phyloP scores from a whole-genome alignment of 192 early-diverging fungal genomes.

The Pilaira anomala region DNA sequence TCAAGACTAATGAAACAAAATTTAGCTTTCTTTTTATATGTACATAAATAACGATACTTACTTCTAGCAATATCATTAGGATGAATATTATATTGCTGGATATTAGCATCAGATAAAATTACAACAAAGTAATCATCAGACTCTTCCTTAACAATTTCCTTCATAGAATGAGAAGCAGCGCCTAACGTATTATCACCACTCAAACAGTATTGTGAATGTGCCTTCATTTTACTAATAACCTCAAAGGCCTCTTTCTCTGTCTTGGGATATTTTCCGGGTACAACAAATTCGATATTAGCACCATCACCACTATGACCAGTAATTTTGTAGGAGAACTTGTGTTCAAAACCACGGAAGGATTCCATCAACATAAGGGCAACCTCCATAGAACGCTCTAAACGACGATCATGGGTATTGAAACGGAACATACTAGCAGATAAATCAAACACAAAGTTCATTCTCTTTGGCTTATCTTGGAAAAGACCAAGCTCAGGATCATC shows the following conservation, averaged over 20 bases:
- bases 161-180: conserved; percentile 61
- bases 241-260: conserved; percentile 74
- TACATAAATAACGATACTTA: conserved; percentile 28
- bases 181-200: conserved; percentile 76
- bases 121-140: conserved; percentile 80
- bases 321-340: conserved; percentile 78
- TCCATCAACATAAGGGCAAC: conserved; percentile 71
- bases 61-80: conserved; percentile 61
- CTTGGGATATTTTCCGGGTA: conserved; percentile 66
- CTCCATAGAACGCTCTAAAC: conserved; percentile 61
- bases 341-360: conserved; percentile 68
- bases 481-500: conserved; percentile 66
- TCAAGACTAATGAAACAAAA: conserved; percentile 46
- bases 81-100: conserved; percentile 74
- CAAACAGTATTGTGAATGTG: conserved; percentile 79
- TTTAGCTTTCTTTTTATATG: neutral
- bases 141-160: conserved; percentile 66
- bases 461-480: conserved; percentile 71
- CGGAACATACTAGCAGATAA: conserved; percentile 68
- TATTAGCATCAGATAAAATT: conserved; percentile 78
- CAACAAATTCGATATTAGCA: conserved; percentile 70
- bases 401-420: conserved; percentile 60
- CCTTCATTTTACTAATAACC: conserved; percentile 67
- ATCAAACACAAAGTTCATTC: conserved; percentile 79
- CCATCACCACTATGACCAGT: conserved; percentile 76